A percentile compares a stretch with the other conserved stretches of the same genome.
Evolutionary conservation across 2,329 filamentous ascomycete genomes (phyloP).

Genomic region (Penicillium sp.): DNA sequence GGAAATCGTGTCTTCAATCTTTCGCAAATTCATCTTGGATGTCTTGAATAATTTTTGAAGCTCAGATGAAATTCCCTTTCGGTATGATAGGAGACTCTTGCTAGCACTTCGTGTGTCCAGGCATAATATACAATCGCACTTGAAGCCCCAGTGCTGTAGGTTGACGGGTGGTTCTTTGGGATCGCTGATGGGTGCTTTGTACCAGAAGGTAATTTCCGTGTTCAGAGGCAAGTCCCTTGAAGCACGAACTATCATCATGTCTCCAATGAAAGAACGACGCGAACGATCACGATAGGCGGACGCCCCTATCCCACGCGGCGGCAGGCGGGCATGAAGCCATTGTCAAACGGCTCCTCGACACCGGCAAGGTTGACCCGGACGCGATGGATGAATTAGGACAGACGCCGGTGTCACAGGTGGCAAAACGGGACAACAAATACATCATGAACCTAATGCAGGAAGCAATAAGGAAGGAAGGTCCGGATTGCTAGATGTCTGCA

Average conservation of each 20-base stretch:
- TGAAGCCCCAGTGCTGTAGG: slow-evolving; percentile 25
- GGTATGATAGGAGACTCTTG: slow-evolving; percentile 7
- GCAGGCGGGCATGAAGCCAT: too few species aligned
- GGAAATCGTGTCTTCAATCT: slow-evolving; percentile 14
- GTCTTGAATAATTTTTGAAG: not conserved
- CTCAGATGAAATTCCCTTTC: slow-evolving; percentile 10
- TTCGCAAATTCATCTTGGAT: not conserved
- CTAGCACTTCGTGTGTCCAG: slow-evolving; percentile 11
- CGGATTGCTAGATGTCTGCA: too few species aligned
- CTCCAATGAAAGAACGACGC: slow-evolving; percentile 54
- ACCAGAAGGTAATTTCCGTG: slow-evolving; percentile 49
- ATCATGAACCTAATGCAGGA: too few species aligned
- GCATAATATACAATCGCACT: slow-evolving; percentile 25
- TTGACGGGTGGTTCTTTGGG: not conserved
- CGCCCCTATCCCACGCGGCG: too few species aligned
- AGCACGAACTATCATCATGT: slow-evolving; percentile 54
- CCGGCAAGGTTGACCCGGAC: too few species aligned
- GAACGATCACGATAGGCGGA: too few species aligned
- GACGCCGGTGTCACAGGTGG: too few species aligned
- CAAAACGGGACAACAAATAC: too few species aligned
- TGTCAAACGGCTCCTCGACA: too few species aligned
- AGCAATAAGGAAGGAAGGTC: too few species aligned
- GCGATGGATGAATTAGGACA: too few species aligned
- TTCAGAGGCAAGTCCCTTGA: slow-evolving; percentile 41
- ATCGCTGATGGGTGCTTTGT: slow-evolving; percentile 27